Conservation (phyloP, 257 asterid species). For the Solanum commersonii region DNA sequence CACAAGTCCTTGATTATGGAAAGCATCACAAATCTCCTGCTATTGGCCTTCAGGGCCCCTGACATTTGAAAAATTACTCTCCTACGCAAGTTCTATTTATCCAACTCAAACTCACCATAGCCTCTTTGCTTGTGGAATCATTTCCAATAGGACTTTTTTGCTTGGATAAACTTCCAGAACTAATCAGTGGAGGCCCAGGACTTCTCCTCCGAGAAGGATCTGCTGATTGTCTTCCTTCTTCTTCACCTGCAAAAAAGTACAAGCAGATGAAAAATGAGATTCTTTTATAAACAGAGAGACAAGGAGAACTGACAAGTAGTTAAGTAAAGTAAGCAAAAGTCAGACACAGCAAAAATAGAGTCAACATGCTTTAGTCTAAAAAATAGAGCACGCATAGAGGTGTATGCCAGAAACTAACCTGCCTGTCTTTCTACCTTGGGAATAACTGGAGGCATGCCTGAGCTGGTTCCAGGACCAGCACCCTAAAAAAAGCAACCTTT, state of each 20-base stretch:
- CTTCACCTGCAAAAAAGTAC: constrained; percentile 43
- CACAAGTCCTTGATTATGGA: neutral
- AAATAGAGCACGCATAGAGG: neutral
- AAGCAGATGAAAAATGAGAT: neutral
- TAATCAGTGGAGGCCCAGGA: constrained; percentile 53
- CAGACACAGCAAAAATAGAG: neutral
- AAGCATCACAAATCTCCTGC: neutral
- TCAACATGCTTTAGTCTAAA: neutral
- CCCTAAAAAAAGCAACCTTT: constrained; percentile 36
- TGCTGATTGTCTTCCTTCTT: constrained; percentile 62
- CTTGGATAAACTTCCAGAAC: constrained; percentile 44
- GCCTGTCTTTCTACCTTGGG: constrained; percentile 58
- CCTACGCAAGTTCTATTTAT: neutral
- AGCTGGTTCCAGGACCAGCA: constrained; percentile 67
- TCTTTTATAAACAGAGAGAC: neutral
- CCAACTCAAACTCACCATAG: constrained; percentile 43
- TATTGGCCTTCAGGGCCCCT: neutral
- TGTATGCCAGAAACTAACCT: constrained; percentile 28
- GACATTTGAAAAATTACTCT: neutral
- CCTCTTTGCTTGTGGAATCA: constrained; percentile 77
- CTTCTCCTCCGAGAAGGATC: constrained; percentile 66
- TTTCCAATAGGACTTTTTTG: constrained; percentile 67
- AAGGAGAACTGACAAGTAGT: neutral
- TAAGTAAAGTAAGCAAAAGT: neutral
- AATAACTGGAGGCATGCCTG: constrained; percentile 81